phyloP scores from a whole-genome alignment of 2,329 filamentous ascomycete genomes.

The Fusarium hainanense region DNA sequence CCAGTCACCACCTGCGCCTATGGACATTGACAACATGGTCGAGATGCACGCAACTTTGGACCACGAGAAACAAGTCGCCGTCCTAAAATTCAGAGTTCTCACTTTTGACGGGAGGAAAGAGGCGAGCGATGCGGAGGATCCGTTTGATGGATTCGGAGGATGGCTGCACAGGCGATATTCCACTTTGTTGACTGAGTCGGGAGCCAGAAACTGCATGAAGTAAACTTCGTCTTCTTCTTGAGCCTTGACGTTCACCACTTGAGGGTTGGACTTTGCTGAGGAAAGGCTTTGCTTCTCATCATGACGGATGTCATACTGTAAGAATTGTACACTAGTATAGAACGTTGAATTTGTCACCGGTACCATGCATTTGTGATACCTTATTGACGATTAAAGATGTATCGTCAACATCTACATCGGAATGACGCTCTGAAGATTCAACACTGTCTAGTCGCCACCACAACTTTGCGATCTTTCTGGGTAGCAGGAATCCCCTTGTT shows the following conservation, averaged over 20 bases:
- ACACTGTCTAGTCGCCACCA: too few relatives aligned
- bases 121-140: conserved; percentile 25
- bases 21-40: conserved; percentile 24
- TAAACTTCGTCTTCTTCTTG: too few relatives aligned
- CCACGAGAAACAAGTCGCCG: not conserved
- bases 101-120: conserved; percentile 31
- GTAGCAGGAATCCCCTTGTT: accelerated
- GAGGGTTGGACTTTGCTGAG: too few relatives aligned
- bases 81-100: conserved; percentile 16
- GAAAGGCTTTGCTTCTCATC: too few relatives aligned
- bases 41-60: conserved; percentile 26
- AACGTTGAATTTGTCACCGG: accelerated
- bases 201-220: conserved; percentile 30
- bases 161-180: conserved; percentile 37
- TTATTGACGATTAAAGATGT: accelerated
- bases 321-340: too few relatives aligned
- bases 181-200: conserved; percentile 31
- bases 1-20: not conserved
- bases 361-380: too few relatives aligned
- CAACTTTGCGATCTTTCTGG: too few relatives aligned
- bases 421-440: too few relatives aligned
- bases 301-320: too few relatives aligned
- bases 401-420: too few relatives aligned
- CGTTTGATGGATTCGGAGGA: conserved; percentile 29
- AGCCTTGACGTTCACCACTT: too few relatives aligned